phyloP scores from a whole-genome alignment of 2,329 filamentous ascomycete species.

The Aspergillus ochraceoroseus region DNA sequence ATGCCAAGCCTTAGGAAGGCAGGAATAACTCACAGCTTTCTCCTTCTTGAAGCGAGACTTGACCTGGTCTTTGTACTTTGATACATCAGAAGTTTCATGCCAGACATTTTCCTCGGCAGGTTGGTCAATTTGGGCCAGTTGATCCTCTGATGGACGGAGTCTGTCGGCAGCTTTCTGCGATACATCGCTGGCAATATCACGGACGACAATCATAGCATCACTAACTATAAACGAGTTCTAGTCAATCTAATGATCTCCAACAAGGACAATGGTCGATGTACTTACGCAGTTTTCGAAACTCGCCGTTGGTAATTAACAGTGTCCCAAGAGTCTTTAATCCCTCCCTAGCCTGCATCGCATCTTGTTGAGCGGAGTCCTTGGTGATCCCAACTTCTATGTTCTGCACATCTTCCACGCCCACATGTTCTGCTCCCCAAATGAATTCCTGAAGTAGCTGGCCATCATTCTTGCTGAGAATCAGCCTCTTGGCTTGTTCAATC shows the following conservation, averaged over 20 bases:
- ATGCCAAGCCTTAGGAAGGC: neutral
- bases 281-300: conserved; percentile 85
- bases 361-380: conserved; percentile 73
- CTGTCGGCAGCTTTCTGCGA: conserved; percentile 70
- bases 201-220: conserved; percentile 73
- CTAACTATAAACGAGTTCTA: conserved; percentile 51
- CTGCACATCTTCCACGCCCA: conserved; percentile 58
- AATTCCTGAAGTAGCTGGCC: conserved; percentile 94
- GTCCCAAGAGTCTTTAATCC: conserved; percentile 84
- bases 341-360: conserved; percentile 76
- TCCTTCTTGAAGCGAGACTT: conserved; percentile 57
- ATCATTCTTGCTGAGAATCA: conserved; percentile 89
- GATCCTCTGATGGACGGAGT: conserved; percentile 72
- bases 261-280: conserved; percentile 21
- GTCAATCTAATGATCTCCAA: neutral
- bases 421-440: conserved; percentile 83
- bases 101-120: conserved; percentile 87
- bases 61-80: conserved; percentile 60
- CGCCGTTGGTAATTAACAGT: conserved; percentile 88
- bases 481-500: conserved; percentile 74
- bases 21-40: conserved; percentile 45
- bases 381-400: conserved; percentile 63
- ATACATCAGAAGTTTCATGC: conserved; percentile 79
- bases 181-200: conserved; percentile 88
- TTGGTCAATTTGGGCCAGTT: conserved; percentile 70